Evolutionary conservation across 495 filamentous ascomycete species (phyloP), one percentile per base, ranked within the genome.

Genomic region (Chlorociboria aeruginascens): DNA sequence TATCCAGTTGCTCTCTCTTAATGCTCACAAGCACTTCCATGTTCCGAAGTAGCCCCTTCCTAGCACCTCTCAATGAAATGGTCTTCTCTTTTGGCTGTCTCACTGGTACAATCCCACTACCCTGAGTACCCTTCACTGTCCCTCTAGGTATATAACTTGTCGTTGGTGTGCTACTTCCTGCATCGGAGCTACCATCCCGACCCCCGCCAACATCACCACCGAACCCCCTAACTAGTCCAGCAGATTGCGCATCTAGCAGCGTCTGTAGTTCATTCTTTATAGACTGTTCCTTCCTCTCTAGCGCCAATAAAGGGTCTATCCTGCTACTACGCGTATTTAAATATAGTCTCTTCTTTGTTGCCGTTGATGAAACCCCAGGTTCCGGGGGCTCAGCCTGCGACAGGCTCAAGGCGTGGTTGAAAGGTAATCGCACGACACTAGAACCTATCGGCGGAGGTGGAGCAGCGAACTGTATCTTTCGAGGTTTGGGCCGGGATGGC

Each of bases 231-330:
- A 59, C n/a, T 25, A 60, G 34, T 25, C 86, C 86, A 33, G 81
- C 75, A 39, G 82, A 81, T 64, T 97, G 90, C 0, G 85, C 83
- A 66, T 97, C 89, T 28, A 97, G 75, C 4, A 95, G 65, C 25
- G 67, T 59, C 62, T 97, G 90, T 4, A 97, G 71, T 40, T 89
- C 79, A 32, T 69, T 70, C 50, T 95, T 81, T 13, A 95, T 77
- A 43, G 76, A 66, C 20, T 61, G 68, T 49, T 82, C 76, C 45
- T 71, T 73, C 39, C 74, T 60, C 33, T 73, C 66, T 20, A 77
- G 36, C 3, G 7, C 46, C 3, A 56, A 33, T 12, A 61, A 41
- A 6, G 54, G 58, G 34, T 58, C 55, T 8, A 51, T 50, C 11
- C 38, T 31, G 20, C 20, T 25, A 25, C 20, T 25, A 4, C 20